These are phyloP conservation scores for Mycena olivaceomarginata DNA, from an alignment of 768 basidiomycete species.

Conservation along the genomic window DNA sequence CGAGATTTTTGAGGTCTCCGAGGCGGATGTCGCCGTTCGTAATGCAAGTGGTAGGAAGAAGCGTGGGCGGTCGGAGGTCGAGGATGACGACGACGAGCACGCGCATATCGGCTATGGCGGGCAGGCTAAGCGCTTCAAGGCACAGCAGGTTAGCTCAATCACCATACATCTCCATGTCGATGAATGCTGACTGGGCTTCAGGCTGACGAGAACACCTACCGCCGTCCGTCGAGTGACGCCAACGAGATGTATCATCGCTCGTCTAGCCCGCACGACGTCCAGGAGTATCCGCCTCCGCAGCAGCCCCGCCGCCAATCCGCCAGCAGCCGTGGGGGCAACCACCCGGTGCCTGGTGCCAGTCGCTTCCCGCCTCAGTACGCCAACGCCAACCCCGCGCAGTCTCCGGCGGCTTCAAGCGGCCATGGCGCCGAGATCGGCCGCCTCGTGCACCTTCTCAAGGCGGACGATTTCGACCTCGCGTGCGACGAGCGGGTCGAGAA, in stretches of 20 bases:
- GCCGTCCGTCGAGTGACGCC: not conserved
- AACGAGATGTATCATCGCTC: constrained; percentile 31
- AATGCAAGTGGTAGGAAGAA: constrained; percentile 13
- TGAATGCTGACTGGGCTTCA: not conserved
- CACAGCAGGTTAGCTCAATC: constrained; percentile 6
- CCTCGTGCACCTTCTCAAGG: constrained; percentile 28
- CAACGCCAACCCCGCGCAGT: constrained; percentile 10
- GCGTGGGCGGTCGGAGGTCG: constrained; percentile 31
- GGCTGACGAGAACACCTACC: constrained; percentile 20
- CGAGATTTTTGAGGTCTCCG: constrained; percentile 27
- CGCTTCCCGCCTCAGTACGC: constrained; percentile 16
- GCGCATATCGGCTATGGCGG: constrained; percentile 18
- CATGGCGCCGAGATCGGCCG: constrained; percentile 6
- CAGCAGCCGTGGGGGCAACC: not conserved
- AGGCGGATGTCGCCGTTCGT: not conserved
- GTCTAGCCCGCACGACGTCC: constrained; percentile 32
- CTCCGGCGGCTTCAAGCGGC: constrained; percentile 9
- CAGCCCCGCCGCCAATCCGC: constrained; percentile 11
- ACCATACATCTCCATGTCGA: not conserved
- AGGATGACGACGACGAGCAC: constrained; percentile 31
- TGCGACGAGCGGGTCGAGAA: constrained; percentile 61
- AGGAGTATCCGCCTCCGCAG: constrained; percentile 26
- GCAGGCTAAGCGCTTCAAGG: constrained; percentile 34
- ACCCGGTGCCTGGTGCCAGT: not conserved
- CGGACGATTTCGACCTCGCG: constrained; percentile 17